These are phyloP conservation scores for Mycena vulgaris DNA, from an alignment of 768 basidiomycete genomes.

Conservation along the genomic window DNA sequence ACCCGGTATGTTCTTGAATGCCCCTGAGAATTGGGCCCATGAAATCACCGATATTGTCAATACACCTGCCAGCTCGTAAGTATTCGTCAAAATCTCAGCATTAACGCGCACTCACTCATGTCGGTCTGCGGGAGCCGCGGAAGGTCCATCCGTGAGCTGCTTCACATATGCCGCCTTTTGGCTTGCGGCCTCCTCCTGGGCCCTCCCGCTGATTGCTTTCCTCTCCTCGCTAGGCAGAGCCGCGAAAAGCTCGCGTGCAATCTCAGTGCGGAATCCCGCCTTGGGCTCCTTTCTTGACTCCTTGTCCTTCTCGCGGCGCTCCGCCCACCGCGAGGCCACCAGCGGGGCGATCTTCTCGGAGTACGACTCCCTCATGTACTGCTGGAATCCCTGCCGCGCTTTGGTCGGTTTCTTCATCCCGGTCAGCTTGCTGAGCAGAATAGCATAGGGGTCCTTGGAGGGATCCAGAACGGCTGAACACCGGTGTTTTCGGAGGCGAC, in stretches of 20 bases:
- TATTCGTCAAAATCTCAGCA: no score
- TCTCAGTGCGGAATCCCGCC: neutral
- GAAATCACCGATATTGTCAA: neutral
- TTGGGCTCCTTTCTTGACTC: neutral
- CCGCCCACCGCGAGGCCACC: slow-evolving; percentile 1
- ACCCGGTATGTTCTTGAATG: neutral
- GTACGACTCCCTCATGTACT: slow-evolving; percentile 5
- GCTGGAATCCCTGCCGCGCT: neutral
- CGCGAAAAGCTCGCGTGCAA: slow-evolving; percentile 5
- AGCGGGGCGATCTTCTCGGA: neutral
- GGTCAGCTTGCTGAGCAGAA: neutral
- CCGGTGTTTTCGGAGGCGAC: neutral
- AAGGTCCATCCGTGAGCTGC: neutral
- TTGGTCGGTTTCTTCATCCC: neutral
- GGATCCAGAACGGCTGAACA: neutral
- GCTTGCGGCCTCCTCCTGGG: neutral
- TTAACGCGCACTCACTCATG: no score
- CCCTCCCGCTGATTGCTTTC: neutral
- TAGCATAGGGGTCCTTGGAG: neutral
- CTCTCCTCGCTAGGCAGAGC: neutral
- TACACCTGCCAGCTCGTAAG: slow-evolving; percentile 7
- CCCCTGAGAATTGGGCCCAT: slow-evolving; percentile 10
- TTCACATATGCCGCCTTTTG: neutral
- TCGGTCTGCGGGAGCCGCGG: no score
- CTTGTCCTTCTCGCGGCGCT: neutral